phyloP scores from a whole-genome alignment of 805 yeast species.

The Danielozyma ontarioensis region DNA sequence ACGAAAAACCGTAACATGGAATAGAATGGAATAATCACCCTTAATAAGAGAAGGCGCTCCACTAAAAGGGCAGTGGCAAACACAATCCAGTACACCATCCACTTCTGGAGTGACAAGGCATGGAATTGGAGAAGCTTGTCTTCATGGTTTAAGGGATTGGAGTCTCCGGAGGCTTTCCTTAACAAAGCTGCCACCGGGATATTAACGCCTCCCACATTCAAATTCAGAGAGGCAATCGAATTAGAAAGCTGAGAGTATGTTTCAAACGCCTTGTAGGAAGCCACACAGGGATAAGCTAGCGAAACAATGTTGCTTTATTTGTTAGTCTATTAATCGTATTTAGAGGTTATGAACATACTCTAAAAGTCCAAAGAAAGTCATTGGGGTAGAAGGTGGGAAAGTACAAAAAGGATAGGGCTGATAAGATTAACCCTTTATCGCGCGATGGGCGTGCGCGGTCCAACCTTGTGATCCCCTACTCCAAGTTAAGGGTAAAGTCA shows the following conservation, averaged over 20 bases:
- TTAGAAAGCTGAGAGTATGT: constrained; percentile 28
- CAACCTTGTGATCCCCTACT: background rate
- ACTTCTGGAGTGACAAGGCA: constrained; percentile 30
- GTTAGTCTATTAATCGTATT: constrained; percentile 3
- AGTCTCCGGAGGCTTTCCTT: constrained; percentile 20
- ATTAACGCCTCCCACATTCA: constrained; percentile 34
- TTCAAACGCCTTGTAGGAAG: constrained; percentile 55
- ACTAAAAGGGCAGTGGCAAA: constrained; percentile 39
- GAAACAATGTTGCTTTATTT: constrained; percentile 30
- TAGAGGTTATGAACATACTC: no score
- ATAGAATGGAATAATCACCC: constrained; percentile 51
- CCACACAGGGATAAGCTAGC: constrained; percentile 53
- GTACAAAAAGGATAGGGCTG: no score
- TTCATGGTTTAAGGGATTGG: constrained; percentile 7
- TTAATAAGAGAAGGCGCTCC: constrained; percentile 39
- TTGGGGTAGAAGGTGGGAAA: no score
- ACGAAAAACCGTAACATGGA: constrained; percentile 42
- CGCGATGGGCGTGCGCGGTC: background rate
- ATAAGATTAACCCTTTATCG: background rate
- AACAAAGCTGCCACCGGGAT: constrained; percentile 35
- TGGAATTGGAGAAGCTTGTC: constrained; percentile 16
- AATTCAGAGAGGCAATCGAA: constrained; percentile 20
- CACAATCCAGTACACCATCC: constrained; percentile 61
- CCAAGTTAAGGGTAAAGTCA: constrained; percentile 5
- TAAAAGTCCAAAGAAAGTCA: background rate